Percentiles rank a stretch among this genome's conserved stretches.
phyloP scores from a whole-genome alignment of 83 land plant genomes.

The Diphasiastrum complanatum region DNA sequence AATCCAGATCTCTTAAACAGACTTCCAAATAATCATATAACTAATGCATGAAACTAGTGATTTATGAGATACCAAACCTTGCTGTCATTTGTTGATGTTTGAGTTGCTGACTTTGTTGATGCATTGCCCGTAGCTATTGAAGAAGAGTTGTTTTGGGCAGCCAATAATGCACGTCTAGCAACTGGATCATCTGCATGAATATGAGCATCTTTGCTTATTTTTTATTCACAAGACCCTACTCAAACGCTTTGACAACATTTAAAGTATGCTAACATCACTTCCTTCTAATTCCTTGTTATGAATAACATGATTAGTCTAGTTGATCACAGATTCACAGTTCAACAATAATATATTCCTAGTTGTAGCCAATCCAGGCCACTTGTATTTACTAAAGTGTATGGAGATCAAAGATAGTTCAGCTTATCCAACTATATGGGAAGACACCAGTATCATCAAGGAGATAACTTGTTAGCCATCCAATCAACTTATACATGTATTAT shows the following conservation, averaged over 20 bases:
- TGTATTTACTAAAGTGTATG: no score
- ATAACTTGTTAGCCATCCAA: background rate
- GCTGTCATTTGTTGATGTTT: background rate
- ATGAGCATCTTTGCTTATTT: background rate
- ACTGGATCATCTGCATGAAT: constrained; percentile 67
- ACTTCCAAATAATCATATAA: no score
- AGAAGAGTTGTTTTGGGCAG: constrained; percentile 33
- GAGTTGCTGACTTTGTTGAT: constrained; percentile 19
- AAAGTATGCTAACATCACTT: background rate
- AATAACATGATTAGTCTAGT: no score
- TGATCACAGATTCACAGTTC: no score
- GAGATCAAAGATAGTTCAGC: no score
- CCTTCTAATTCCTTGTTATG: no score
- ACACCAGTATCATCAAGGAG: background rate
- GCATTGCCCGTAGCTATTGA: constrained; percentile 24
- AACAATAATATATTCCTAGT: no score
- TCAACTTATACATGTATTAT: no score
- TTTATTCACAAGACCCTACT: background rate
- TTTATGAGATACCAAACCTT: constrained; percentile 4
- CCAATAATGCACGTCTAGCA: constrained; percentile 44
- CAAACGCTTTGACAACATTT: background rate
- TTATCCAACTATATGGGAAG: no score
- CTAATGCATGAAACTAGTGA: background rate
- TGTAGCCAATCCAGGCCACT: no score
- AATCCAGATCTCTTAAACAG: no score